Base-by-base conservation (phyloP, 805 yeast genomes). In the Dipodascopsis tothii region DNA sequence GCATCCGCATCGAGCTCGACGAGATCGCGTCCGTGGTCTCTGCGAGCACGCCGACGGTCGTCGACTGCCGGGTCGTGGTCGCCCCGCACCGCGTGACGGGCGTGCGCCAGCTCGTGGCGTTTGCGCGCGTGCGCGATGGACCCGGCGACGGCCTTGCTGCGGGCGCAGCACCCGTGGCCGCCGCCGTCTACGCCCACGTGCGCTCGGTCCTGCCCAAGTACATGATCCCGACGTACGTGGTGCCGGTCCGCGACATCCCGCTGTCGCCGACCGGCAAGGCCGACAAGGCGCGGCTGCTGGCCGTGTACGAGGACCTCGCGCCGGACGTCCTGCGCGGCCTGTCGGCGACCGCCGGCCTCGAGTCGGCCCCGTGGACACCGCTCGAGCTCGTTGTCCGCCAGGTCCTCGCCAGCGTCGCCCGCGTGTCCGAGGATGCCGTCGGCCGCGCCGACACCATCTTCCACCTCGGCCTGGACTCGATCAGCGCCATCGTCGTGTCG, bases 401-500 rank as follows among this genome's bases (percentile, higher is more conserved):
- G 9, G 41, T 41, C 19, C 23, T 54, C 9, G 18, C 46, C 4
- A 9, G 18, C 3, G 35, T 45, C 4, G 41, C 53, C 6, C 34
- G 46, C 6, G 25, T 44, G 2, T 14, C 36, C 4, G 43, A 27
- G 20, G 28, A 20, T n/a, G 9, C 16, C 5, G 28, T 53, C 9
- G 17, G 22, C 16, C 42, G 40, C 25, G 7, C 30, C 11, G 45
- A 39, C 14, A 45, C 44, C 9, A 40, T 53, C 3, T 54, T 41
- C 30, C 45, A 41, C 3, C 17, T 52, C 35, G 58, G 60, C 3
- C 32, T 56, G 27, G 60, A 56, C 22, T 56, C 60, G n/a, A 54
- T 56, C 21, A 38, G 47, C 21, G 52, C 55, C 33, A 56, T 56
- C 30, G 25, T 35, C 14, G 44, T 53, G 9, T 45, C 56, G 3